A percentile compares a stretch with the other conserved stretches of the same genome.
These are phyloP conservation scores for Apiospora arundinis DNA, from an alignment of 2,329 filamentous ascomycete genomes.

Conservation along the genomic window DNA sequence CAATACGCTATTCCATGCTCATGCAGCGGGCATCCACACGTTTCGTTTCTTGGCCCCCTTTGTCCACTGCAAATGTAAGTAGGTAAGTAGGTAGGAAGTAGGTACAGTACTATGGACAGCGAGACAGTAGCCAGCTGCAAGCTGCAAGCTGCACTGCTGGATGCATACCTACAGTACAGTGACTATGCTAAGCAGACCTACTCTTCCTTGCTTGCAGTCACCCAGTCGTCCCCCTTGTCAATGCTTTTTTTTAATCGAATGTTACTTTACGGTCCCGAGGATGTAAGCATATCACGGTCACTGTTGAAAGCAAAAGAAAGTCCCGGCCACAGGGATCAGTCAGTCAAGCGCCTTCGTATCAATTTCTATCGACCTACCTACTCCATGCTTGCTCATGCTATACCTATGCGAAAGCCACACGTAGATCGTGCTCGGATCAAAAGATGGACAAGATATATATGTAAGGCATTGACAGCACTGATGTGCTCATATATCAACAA, in stretches of 20 bases:
- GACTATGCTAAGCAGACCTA: no score
- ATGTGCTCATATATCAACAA: not conserved
- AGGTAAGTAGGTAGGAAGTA: no score
- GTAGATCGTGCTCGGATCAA: constrained; percentile 5
- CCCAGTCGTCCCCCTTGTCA: no score
- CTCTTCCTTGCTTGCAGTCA: no score
- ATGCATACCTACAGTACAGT: no score
- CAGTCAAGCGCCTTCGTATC: not conserved
- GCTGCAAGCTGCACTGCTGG: not conserved
- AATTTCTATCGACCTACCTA: not conserved
- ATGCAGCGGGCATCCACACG: constrained; percentile 14
- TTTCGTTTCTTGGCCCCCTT: constrained; percentile 14
- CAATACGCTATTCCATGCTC: constrained; percentile 10
- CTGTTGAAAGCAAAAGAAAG: not conserved
- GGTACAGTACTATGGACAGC: not conserved
- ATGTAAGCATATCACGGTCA: not conserved
- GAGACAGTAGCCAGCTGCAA: not conserved
- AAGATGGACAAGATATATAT: not conserved
- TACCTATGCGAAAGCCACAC: not conserved
- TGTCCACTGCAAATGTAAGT: not conserved
- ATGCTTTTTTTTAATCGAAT: not conserved
- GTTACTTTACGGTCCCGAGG: not conserved
- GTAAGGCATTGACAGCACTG: constrained; percentile 14
- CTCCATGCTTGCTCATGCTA: not conserved
- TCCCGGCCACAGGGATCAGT: not conserved